phyloP scores from a whole-genome alignment of 257 asterid species.

The Vinca minor region DNA sequence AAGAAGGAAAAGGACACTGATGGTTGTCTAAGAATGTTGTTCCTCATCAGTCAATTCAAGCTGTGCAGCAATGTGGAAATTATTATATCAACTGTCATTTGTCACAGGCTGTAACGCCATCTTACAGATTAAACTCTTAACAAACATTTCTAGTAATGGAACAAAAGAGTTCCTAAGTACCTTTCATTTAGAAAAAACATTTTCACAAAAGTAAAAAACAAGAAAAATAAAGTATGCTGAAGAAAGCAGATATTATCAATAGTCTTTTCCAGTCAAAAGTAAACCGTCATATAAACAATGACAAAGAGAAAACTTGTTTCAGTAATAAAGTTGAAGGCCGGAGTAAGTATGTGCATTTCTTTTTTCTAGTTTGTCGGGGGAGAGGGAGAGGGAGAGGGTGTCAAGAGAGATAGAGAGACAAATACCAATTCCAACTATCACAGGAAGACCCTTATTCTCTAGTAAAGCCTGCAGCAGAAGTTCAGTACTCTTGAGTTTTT shows the following conservation, averaged over 20 bases:
- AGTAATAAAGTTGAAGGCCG: neutral
- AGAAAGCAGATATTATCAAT: neutral
- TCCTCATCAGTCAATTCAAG: neutral
- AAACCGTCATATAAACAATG: neutral
- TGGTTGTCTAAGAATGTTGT: neutral
- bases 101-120: neutral
- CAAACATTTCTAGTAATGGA: neutral
- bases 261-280: neutral
- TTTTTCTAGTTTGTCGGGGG: neutral
- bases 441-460: slow-evolving; percentile 94
- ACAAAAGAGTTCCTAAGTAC: neutral
- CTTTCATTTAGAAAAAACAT: neutral
- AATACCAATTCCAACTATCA: slow-evolving; percentile 94
- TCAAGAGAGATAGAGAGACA: slow-evolving; percentile 21
- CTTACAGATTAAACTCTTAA: neutral
- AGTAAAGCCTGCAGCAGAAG: slow-evolving; percentile 65
- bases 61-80: neutral
- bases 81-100: neutral
- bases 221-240: neutral
- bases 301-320: neutral
- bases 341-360: neutral
- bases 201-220: neutral
- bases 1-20: neutral
- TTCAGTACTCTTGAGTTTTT: slow-evolving; percentile 10
- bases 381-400: neutral